Conservation (phyloP, 345 rosid genomes). For the Kandelia obovata region DNA sequence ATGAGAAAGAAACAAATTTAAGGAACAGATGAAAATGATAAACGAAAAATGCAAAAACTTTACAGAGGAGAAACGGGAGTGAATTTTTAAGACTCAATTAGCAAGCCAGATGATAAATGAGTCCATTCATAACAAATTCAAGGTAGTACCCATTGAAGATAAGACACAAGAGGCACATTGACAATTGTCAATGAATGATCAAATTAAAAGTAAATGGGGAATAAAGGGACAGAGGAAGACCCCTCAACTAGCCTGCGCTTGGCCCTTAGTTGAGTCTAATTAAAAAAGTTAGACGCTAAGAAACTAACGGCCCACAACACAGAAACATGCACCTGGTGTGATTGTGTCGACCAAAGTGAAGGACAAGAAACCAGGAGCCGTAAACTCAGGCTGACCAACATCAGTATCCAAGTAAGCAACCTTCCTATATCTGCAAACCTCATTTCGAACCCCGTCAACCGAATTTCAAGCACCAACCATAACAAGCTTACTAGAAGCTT, state of each 20-base stretch:
- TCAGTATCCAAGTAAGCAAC: constrained; percentile 91
- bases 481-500: too few species aligned
- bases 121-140: not conserved
- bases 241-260: too few species aligned
- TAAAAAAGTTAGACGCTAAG: not conserved
- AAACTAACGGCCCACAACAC: not conserved
- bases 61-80: not conserved
- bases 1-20: not conserved
- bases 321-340: constrained; percentile 47
- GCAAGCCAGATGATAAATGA: not conserved
- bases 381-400: constrained; percentile 95
- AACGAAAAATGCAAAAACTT: not conserved
- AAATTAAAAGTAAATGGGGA: too few species aligned
- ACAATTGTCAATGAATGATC: not conserved
- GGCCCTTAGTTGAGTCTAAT: not conserved
- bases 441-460: not conserved
- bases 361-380: constrained; percentile 85
- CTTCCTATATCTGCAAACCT: constrained; percentile 57
- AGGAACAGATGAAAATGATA: not conserved
- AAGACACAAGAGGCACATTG: not conserved
- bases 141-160: not conserved
- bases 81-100: not conserved
- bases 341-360: constrained; percentile 62
- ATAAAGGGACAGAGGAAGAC: too few species aligned
- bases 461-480: not conserved